Percentiles rank a stretch among this genome's conserved stretches.
phyloP scores from a whole-genome alignment of 2,329 filamentous ascomycete genomes.

The Penicillium sp. region DNA sequence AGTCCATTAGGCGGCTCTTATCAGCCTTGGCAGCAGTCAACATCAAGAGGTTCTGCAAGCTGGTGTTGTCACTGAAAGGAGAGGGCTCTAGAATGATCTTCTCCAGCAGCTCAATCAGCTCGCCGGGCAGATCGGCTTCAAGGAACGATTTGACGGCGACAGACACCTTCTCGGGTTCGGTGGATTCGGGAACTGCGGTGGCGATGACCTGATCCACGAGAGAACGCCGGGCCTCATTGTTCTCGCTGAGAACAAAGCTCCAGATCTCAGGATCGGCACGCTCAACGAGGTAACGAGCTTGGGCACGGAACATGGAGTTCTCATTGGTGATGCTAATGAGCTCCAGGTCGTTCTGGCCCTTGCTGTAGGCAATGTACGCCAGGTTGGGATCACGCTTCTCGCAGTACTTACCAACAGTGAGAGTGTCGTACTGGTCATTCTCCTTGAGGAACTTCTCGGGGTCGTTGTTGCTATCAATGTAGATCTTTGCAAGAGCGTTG shows the following conservation, averaged over 20 bases:
- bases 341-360: conserved; percentile 96
- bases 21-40: conserved; percentile 96
- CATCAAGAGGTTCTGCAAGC: conserved; percentile 92
- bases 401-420: conserved; percentile 94
- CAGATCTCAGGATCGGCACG: conserved; percentile 87
- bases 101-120: conserved; percentile 95
- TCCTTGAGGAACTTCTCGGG: conserved; percentile 96
- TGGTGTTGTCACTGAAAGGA: conserved; percentile 95
- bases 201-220: conserved; percentile 95
- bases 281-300: conserved; percentile 90
- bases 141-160: conserved; percentile 93
- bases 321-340: conserved; percentile 98
- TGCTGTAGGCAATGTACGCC: conserved; percentile 90
- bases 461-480: conserved; percentile 98
- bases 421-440: conserved; percentile 92
- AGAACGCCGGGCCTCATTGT: conserved; percentile 91
- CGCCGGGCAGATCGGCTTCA: conserved; percentile 81
- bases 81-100: conserved; percentile 99
- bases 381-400: conserved; percentile 97
- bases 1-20: conserved; percentile 90
- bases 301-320: conserved; percentile 99
- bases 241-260: conserved; percentile 89
- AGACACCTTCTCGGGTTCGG: conserved; percentile 90
- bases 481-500: conserved; percentile 98
- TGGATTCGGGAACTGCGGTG: conserved; percentile 89